Conservation (phyloP, 1,284 basidiomycete genomes). For the Exobasidium rhododendri region DNA sequence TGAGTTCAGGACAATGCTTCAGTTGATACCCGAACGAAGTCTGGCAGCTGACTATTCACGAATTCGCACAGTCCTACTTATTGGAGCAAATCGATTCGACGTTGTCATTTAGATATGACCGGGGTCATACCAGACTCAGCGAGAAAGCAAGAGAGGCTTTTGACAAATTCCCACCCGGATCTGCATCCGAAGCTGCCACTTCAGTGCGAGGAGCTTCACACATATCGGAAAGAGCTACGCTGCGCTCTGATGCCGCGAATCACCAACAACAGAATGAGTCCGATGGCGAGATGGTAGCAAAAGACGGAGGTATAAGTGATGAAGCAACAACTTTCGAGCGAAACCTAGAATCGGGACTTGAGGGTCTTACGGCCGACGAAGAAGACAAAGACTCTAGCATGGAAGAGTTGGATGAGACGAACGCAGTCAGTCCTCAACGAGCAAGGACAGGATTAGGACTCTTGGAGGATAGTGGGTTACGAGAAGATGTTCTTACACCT, state of each 20-base stretch:
- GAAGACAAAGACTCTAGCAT: constrained; percentile 8
- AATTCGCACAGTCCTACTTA: neutral
- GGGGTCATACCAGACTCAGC: neutral
- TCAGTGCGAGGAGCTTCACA: too few species aligned
- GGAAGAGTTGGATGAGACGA: neutral
- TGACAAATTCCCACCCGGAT: too few species aligned
- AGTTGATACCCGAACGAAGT: too few species aligned
- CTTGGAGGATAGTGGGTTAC: neutral
- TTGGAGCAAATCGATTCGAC: constrained; percentile 4
- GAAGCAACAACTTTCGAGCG: too few species aligned
- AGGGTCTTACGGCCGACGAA: constrained; percentile 5
- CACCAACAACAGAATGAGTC: neutral
- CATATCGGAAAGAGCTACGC: too few species aligned
- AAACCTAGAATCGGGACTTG: neutral
- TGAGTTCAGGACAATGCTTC: neutral
- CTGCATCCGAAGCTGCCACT: too few species aligned
- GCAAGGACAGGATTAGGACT: constrained; percentile 9
- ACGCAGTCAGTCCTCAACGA: neutral
- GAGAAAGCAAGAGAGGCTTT: neutral
- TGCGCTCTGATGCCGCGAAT: neutral
- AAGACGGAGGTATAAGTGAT: constrained; percentile 1
- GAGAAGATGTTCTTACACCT: constrained; percentile 5
- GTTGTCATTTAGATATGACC: constrained; percentile 8
- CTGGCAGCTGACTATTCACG: too few species aligned
- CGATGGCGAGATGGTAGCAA: neutral